phyloP scores from a whole-genome alignment of 1,284 basidiomycete genomes.

The Puccinia hordei region DNA sequence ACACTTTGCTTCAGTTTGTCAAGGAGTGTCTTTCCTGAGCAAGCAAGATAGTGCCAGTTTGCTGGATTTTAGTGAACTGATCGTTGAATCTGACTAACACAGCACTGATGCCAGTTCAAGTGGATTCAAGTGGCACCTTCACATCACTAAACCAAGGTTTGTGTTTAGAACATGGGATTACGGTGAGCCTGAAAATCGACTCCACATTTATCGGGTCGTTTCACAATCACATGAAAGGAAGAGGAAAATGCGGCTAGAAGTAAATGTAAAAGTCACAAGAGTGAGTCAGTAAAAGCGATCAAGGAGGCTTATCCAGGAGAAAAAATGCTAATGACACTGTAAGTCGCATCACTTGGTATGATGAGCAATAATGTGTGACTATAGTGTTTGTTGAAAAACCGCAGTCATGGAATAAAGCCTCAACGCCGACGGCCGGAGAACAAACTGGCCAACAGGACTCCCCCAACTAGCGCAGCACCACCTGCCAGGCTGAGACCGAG shows the following conservation, averaged over 20 bases:
- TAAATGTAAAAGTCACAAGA: not conserved
- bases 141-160: no score
- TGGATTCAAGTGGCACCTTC: no score
- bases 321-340: not conserved
- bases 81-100: no score
- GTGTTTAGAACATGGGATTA: not conserved
- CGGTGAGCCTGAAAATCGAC: not conserved
- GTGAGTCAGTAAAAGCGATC: not conserved
- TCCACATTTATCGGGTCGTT: not conserved
- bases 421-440: constrained; percentile 52
- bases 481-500: constrained; percentile 93
- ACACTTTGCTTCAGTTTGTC: no score
- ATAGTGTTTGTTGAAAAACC: not conserved
- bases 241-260: not conserved
- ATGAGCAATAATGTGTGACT: not conserved
- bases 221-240: not conserved
- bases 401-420: not conserved
- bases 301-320: not conserved
- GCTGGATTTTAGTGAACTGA: no score
- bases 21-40: no score
- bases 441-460: constrained; percentile 76
- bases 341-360: not conserved
- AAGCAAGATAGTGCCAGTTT: no score
- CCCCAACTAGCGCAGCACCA: constrained; percentile 81
- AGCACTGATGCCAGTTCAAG: no score